phyloP scores from a whole-genome alignment of 1,284 basidiomycete genomes.

The Gomphus bonarii region DNA sequence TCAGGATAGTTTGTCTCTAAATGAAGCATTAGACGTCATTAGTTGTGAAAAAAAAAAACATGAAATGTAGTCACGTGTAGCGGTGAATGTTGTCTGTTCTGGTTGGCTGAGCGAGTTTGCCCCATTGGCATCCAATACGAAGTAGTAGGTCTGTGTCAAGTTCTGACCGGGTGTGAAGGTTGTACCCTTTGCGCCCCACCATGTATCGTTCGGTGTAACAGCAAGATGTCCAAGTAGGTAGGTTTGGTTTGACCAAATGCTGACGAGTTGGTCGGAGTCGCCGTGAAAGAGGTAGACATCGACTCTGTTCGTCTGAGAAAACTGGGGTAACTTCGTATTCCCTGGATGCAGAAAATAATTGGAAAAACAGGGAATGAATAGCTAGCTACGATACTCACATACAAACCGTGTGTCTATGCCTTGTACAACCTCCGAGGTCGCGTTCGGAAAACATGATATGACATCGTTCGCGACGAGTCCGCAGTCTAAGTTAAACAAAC shows the following conservation, averaged over 20 bases:
- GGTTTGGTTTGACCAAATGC: constrained; percentile 38
- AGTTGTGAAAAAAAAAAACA: background rate
- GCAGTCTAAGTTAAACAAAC: constrained; percentile 1
- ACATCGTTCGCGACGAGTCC: constrained; percentile 47
- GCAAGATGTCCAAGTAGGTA: constrained; percentile 36
- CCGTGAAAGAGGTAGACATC: constrained; percentile 64
- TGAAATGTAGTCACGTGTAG: constrained; percentile 51
- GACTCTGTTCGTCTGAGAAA: constrained; percentile 36
- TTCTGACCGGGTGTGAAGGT: constrained; percentile 39
- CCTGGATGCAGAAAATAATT: constrained; percentile 23
- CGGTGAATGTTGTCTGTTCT: constrained; percentile 55
- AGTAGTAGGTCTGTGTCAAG: constrained; percentile 58
- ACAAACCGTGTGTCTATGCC: constrained; percentile 64
- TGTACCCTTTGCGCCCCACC: constrained; percentile 52
- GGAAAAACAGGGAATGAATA: background rate
- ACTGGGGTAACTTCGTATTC: constrained; percentile 39
- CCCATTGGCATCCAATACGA: constrained; percentile 51
- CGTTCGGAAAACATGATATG: constrained; percentile 59
- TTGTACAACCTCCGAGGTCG: constrained; percentile 44
- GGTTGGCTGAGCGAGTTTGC: constrained; percentile 23
- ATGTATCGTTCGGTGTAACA: constrained; percentile 57
- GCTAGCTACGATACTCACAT: constrained; percentile 38
- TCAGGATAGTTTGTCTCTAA: constrained; percentile 66
- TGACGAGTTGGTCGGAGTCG: constrained; percentile 42
- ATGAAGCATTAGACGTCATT: constrained; percentile 12